Conservation (phyloP, 805 yeast species). For the Ogataea pilisensis region DNA sequence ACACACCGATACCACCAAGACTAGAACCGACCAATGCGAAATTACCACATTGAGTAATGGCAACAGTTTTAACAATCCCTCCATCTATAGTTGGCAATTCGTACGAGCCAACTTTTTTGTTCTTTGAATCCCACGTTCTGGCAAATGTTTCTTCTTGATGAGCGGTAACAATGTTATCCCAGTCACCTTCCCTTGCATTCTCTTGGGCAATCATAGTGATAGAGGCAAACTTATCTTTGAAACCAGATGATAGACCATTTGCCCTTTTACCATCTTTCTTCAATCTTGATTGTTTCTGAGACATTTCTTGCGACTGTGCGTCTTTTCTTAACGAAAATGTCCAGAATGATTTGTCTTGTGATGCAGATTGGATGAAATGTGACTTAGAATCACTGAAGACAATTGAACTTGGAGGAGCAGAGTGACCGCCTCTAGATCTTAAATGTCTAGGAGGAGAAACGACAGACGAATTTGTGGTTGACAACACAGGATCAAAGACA, state of each 20-base stretch:
- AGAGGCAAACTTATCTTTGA: constrained; percentile 74
- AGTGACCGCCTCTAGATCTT: constrained; percentile 96
- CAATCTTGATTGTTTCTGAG: constrained; percentile 56
- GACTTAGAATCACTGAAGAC: constrained; percentile 70
- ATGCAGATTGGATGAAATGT: constrained; percentile 82
- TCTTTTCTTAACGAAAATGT: constrained; percentile 89
- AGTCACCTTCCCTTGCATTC: constrained; percentile 73
- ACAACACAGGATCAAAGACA: constrained; percentile 88
- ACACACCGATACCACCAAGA: constrained; percentile 77
- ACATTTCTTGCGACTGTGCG: constrained; percentile 91
- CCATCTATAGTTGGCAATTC: constrained; percentile 70
- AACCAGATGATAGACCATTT: constrained; percentile 51
- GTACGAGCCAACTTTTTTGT: constrained; percentile 76
- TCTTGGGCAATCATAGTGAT: constrained; percentile 67
- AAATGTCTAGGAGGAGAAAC: constrained; percentile 87
- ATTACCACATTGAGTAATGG: constrained; percentile 90
- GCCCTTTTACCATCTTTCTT: constrained; percentile 45
- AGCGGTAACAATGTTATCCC: constrained; percentile 91
- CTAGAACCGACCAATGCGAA: constrained; percentile 90
- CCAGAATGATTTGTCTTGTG: constrained; percentile 86
- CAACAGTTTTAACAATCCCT: constrained; percentile 64
- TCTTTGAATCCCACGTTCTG: constrained; percentile 82
- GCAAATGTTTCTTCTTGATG: constrained; percentile 83
- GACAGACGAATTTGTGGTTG: constrained; percentile 56
- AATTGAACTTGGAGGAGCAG: constrained; percentile 78